Base-by-base conservation (phyloP, 2,329 filamentous ascomycete species). In the Penicillium digitatum region DNA sequence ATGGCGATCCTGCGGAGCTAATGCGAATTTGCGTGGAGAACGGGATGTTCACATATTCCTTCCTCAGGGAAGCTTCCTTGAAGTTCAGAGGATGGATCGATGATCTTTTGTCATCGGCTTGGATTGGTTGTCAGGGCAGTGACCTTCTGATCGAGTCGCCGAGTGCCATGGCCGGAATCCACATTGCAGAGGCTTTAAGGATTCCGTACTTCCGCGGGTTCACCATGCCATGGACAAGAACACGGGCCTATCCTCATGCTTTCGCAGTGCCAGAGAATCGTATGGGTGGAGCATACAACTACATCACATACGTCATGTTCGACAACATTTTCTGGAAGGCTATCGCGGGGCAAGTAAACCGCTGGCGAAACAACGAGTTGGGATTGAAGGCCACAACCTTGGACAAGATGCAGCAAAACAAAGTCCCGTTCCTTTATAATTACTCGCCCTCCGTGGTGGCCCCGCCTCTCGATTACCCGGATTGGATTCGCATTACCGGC, bases 211-310 rank as follows among this genome's bases (percentile, higher is more conserved):
- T 97, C 78, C 86, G 94, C 53, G 93, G 92, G 0, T 99, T 99
- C 70, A 95, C 91, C 18, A 99, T 99, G 94, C 94, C 94, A 0
- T 99, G 94, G 94, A 96, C 94, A 0, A 86, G 92, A 46, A 99
- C 94, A 16, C 82, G 94, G 50, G 91, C 93, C 0, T 99, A 99
- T 66, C 94, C 94, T 2, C 94, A 99, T 73, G 94, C 94, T 0
- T 99, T 99, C 73, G 88, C 93, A 26, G 92, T 95, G 58, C 89
- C 91, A 1, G 89, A 95, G 59, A 86, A 89, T 73, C 96, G 95
- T 76, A 90, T 95, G 85, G 94, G 94, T 52, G 94, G 94, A 24
- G 87, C 87, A 0, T 97, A 96, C 78, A 99, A 99, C 69, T 91
- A 92, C 70, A 86, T 95, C 68, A 94, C 91, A 0, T 99, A 99